These are phyloP conservation scores for Carpinus viminea DNA, from an alignment of 306 rosid species.

Conservation along the genomic window DNA sequence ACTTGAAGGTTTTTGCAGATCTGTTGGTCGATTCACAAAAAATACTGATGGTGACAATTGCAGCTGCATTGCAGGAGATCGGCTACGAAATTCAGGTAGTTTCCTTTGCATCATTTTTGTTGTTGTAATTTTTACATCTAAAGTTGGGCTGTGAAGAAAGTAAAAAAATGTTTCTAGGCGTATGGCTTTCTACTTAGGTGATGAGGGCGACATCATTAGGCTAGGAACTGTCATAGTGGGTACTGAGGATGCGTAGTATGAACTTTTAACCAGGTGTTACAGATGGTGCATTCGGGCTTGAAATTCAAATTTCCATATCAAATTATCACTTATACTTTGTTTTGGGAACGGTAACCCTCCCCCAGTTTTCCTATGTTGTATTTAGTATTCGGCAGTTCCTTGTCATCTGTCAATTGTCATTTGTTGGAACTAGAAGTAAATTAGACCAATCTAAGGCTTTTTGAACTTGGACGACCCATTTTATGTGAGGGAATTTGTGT, in stretches of 20 bases:
- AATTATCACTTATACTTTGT: neutral
- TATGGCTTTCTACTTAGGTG: neutral
- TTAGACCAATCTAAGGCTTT: neutral
- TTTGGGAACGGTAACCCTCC: neutral
- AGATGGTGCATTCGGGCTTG: neutral
- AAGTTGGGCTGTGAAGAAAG: neutral
- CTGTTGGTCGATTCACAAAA: conserved; percentile 79
- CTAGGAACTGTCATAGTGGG: neutral
- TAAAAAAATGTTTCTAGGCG: neutral
- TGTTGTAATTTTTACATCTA: conserved; percentile 15
- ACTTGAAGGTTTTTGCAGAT: conserved; percentile 76
- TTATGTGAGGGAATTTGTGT: neutral
- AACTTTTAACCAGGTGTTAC: neutral
- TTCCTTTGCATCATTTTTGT: conserved; percentile 10
- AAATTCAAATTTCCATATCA: neutral
- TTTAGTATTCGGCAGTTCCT: neutral
- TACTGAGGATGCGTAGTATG: neutral
- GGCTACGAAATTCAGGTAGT: conserved; percentile 80
- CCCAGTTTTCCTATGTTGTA: neutral
- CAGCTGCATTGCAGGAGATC: conserved; percentile 73
- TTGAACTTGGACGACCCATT: neutral
- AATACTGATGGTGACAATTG: conserved; percentile 74
- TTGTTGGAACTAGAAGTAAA: neutral
- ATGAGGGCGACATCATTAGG: neutral
- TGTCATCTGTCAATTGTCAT: neutral